Conservation (phyloP, 805 yeast genomes). For the Aciculoconidium aculeatum region DNA sequence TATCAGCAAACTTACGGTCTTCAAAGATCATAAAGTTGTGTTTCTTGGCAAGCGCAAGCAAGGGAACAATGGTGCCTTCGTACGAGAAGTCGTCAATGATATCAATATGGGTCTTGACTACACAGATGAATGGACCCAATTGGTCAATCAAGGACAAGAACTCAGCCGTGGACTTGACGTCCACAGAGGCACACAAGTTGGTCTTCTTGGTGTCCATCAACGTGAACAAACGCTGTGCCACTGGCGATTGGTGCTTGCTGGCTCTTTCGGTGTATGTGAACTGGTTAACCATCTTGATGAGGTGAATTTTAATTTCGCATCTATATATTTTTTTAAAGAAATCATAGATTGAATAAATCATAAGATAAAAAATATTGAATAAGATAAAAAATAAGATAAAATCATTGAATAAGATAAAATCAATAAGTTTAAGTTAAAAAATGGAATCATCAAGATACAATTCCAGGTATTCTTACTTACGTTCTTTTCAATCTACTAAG, state of each 20-base stretch:
- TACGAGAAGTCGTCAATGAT: slow-evolving; percentile 83
- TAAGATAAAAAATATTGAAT: too few relatives aligned
- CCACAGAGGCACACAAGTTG: slow-evolving; percentile 92
- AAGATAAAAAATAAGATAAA: too few relatives aligned
- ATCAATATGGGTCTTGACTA: slow-evolving; percentile 93
- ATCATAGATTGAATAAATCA: too few relatives aligned
- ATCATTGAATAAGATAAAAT: too few relatives aligned
- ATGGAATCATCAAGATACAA: too few relatives aligned
- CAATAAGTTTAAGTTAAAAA: too few relatives aligned
- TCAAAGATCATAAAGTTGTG: slow-evolving; percentile 90
- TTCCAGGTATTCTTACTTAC: too few relatives aligned
- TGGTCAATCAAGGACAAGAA: slow-evolving; percentile 65
- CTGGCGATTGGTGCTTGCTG: slow-evolving; percentile 61
- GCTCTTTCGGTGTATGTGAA: slow-evolving; percentile 66
- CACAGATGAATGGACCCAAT: slow-evolving; percentile 86
- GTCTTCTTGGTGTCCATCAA: slow-evolving; percentile 78
- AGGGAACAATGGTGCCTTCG: slow-evolving; percentile 73
- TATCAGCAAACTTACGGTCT: slow-evolving; percentile 97
- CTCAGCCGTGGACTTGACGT: slow-evolving; percentile 76
- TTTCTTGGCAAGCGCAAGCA: slow-evolving; percentile 65
- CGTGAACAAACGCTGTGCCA: slow-evolving; percentile 67
- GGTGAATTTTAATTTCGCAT: slow-evolving; percentile 1
- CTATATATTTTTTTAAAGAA: too few relatives aligned
- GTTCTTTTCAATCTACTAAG: too few relatives aligned
- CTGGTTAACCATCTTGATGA: slow-evolving; percentile 15